Base-by-base conservation (phyloP, 192 early-diverging fungal genomes). In the Phycomyces blakesleeanus region DNA sequence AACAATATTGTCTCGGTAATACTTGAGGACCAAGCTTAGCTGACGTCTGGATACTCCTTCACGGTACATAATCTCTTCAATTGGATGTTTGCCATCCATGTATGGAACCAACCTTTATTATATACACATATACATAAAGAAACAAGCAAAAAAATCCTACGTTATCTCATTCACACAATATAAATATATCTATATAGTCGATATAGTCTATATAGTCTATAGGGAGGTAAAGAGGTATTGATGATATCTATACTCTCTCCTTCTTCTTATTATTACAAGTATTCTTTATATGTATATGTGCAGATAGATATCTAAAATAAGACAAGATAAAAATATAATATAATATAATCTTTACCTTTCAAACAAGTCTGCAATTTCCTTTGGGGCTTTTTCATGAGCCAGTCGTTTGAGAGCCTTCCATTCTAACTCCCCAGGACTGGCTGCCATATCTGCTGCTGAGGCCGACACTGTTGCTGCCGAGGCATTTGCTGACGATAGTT, bases 41-140 rank as follows among this genome's bases (percentile, higher is more conserved):
- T 72, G 66, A 14, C 63, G 62, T 59, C 66, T 40, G 10, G 77
- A 73, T 14, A 89, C 55, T 18, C 73, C 82, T 66, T 89, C 83
- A 16, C 81, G 74, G 56, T 83, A 91, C 55, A 86, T 65, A 49
- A 93, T 93, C 62, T 93, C 92, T 63, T 92, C 91, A 6, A 91
- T 75, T 64, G 88, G 85, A 67, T 85, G 82, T 54, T 86, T 80
- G 1, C 92, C 92, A 70, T 86, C 80, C 66, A 92, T 86, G 60
- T 93, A 93, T 18, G 83, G 84, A 22, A 84, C 78, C 56, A 93
- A 71, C 42, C 44, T 47, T 47, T 47, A 10, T 41, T 41, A 10
- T 85, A n/a, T 87, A 62, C n/a, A 12, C 29, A 34, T 34, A 34
- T 34, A 34, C 7, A 70, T 5, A 24, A 25, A 54, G 12, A 34